phyloP scores from a whole-genome alignment of 2,329 filamentous ascomycete species.

The Xylaria sp. region DNA sequence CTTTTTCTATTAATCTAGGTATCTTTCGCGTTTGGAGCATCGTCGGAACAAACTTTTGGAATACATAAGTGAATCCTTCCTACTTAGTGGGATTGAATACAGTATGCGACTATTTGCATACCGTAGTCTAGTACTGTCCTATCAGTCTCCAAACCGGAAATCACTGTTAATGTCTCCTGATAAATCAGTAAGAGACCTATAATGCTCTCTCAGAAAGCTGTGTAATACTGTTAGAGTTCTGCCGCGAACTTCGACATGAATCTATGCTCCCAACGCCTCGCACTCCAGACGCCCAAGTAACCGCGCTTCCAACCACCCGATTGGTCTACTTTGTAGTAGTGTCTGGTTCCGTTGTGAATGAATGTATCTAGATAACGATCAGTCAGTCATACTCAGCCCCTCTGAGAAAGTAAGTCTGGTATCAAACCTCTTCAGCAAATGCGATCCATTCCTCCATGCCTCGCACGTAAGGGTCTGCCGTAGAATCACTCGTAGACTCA shows the following conservation, averaged over 20 bases:
- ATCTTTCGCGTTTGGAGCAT: no score
- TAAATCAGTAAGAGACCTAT: no score
- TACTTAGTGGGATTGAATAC: constrained; percentile 3
- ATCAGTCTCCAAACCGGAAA: no score
- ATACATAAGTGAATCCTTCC: background rate
- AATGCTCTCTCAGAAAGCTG: no score
- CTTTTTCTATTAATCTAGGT: no score
- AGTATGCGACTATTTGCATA: background rate
- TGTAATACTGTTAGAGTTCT: background rate
- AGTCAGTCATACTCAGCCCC: constrained; percentile 21
- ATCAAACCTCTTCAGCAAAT: constrained; percentile 72
- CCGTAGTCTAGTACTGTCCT: constrained; percentile 2
- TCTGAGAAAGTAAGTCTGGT: background rate
- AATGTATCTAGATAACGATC: constrained; percentile 49
- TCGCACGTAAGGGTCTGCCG: constrained; percentile 76
- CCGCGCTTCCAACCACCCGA: background rate
- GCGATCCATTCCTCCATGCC: constrained; percentile 83
- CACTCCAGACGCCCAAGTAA: constrained; percentile 11
- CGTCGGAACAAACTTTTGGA: no score
- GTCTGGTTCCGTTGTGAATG: constrained; percentile 43
- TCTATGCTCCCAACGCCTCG: constrained; percentile 4
- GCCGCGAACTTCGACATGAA: background rate
- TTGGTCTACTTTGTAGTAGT: constrained; percentile 27
- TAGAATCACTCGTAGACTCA: constrained; percentile 71
- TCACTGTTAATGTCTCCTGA: no score